phyloP scores from a whole-genome alignment of 768 basidiomycete genomes.

The Psilocybe cyanescens region DNA sequence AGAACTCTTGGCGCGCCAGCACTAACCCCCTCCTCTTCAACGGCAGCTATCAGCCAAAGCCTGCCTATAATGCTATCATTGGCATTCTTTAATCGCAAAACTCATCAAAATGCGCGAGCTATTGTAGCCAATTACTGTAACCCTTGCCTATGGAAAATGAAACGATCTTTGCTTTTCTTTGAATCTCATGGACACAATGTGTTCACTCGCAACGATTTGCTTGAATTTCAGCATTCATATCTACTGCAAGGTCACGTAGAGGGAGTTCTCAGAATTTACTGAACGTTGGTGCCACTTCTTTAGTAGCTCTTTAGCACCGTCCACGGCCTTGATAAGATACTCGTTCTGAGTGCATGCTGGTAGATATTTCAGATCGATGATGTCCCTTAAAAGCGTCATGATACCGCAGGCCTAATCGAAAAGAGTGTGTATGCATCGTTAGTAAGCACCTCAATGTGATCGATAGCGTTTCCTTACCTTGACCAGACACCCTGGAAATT shows the following conservation, averaged over 20 bases:
- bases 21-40: conserved; percentile 48
- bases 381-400: background rate
- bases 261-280: background rate
- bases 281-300: background rate
- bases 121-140: no score
- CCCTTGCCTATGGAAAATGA: background rate
- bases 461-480: background rate
- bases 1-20: conserved; percentile 53
- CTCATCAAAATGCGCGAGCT: no score
- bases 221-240: background rate
- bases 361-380: background rate
- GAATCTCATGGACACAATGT: background rate
- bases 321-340: background rate
- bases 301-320: background rate
- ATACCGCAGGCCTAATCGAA: background rate
- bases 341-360: background rate
- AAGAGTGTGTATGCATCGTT: background rate
- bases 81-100: background rate
- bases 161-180: background rate
- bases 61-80: conserved; percentile 36
- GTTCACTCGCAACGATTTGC: background rate
- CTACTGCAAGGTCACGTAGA: background rate
- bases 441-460: background rate
- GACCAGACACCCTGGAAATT: background rate
- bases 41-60: conserved; percentile 48